Conservation (phyloP, 208 protist genomes). For the Trichomonas gallinae region DNA sequence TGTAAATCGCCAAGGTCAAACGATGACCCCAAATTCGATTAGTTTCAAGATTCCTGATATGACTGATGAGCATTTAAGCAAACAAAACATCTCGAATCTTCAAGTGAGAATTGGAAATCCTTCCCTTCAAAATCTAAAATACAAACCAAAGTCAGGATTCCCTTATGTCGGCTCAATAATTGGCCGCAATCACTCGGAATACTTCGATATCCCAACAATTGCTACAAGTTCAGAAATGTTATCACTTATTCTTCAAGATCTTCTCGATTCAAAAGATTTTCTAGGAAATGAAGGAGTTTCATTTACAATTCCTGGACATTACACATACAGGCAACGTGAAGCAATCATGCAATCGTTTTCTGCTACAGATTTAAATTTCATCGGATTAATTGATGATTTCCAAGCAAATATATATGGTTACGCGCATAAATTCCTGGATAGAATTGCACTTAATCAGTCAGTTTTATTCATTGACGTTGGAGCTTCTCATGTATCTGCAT, state of each 20-base stretch:
- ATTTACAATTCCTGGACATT: background rate
- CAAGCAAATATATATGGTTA: background rate
- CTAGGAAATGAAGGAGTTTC: background rate
- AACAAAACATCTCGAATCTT: background rate
- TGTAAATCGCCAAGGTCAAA: background rate
- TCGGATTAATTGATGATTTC: background rate
- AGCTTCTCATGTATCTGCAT: background rate
- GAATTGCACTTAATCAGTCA: background rate
- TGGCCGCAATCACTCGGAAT: background rate
- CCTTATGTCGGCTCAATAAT: background rate
- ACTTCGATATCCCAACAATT: background rate
- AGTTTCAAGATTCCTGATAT: background rate
- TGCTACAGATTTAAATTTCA: background rate
- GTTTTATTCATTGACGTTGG: constrained; percentile 8
- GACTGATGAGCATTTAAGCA: background rate
- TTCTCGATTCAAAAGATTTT: background rate
- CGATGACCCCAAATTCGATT: background rate
- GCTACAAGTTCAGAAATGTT: background rate
- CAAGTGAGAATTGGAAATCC: background rate
- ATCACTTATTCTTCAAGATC: background rate
- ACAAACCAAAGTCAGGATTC: background rate
- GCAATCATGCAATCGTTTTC: background rate
- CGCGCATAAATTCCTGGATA: background rate
- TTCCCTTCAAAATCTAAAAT: background rate
- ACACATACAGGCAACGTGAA: background rate